Evolutionary conservation across 176 grass and related monocot species (phyloP).

Genomic region (Secale cereale): DNA sequence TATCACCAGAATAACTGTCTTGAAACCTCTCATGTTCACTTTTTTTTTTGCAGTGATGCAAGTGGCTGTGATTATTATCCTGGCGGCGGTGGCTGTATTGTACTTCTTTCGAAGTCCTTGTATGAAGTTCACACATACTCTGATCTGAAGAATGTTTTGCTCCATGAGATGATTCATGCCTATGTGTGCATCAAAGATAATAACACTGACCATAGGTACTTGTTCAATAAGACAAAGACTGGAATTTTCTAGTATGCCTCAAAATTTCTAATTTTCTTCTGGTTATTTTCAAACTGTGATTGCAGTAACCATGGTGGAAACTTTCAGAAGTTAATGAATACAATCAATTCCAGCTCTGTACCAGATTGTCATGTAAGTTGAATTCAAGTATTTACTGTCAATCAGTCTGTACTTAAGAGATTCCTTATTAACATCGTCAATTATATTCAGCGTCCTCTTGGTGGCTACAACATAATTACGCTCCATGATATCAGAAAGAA

Average conservation of each 20-base stretch:
- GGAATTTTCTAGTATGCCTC: neutral
- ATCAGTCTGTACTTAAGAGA: neutral
- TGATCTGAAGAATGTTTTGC: conserved; percentile 64
- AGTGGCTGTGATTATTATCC: conserved; percentile 58
- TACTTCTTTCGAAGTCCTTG: conserved; percentile 59
- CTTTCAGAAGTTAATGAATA: conserved; percentile 55
- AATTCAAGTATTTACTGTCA: neutral
- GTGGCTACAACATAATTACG: conserved; percentile 50
- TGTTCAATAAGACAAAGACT: neutral
- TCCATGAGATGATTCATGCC: conserved; percentile 89
- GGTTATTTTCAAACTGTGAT: conserved; percentile 19
- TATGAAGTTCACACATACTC: neutral
- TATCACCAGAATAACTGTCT: neutral
- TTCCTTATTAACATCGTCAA: conserved; percentile 27
- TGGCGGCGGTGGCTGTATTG: conserved; percentile 61
- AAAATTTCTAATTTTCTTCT: conserved; percentile 12
- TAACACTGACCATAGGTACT: conserved; percentile 48
- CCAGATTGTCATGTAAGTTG: conserved; percentile 53
- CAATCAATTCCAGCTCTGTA: conserved; percentile 42
- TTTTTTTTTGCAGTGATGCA: conserved; percentile 38
- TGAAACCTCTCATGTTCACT: conserved; percentile 12
- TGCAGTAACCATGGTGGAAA: conserved; percentile 59
- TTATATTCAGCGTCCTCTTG: conserved; percentile 54
- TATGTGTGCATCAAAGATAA: conserved; percentile 56
- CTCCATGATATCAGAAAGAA: conserved; percentile 42